Evolutionary conservation across 1,139 yeast genomes (phyloP), one percentile per base, ranked within the genome.

Genomic region (Saccharomycopsis hybrid): DNA sequence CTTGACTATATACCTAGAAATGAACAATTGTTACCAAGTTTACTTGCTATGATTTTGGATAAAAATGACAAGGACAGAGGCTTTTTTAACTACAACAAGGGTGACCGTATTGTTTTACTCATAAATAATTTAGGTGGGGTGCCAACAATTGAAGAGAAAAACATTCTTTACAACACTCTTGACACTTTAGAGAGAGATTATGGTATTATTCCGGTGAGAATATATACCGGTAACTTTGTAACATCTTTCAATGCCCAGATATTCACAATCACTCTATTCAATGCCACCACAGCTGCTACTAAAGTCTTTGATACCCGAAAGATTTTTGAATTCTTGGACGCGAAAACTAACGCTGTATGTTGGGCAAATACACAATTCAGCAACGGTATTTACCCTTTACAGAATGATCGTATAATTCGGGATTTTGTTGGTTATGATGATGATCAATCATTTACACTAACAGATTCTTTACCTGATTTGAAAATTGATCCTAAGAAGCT

Each of bases 241-340:
- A 85, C 96, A 2, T 87, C 96, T 1, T 76, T 88, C 57, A 86
- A 85, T 62, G 87, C 95, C 9, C 92, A 94, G 11, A 96, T 96
- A 1, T 86, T 88, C 65, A 83, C 94, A 33, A 74, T 88, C 53
- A 85, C 96, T 2, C 69, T 87, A 49, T 70, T 88, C 59, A 87
- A 87, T 62, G 79, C 78, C 46, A 66, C 78, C 3, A 31, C 33
- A 5, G 63, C 67, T 4, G 62, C 64, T 24, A 60, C 67, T 27
- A 61, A 65, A 18, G 70, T 68, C 51, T 33, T 48, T 32, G 3
- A 28, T 27, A 3, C 31, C 7, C 66, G 74, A 29, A 60, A 74
- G n/a, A 61, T 57, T 11, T 62, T 82, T 48, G 69, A 69, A 11
- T 71, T 77, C 51, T 68, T 87, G 55, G 94, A 86, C 61, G 71